Evolutionary conservation across 1,139 yeast genomes (phyloP).

Genomic region (Suhomyces anneliseae): DNA sequence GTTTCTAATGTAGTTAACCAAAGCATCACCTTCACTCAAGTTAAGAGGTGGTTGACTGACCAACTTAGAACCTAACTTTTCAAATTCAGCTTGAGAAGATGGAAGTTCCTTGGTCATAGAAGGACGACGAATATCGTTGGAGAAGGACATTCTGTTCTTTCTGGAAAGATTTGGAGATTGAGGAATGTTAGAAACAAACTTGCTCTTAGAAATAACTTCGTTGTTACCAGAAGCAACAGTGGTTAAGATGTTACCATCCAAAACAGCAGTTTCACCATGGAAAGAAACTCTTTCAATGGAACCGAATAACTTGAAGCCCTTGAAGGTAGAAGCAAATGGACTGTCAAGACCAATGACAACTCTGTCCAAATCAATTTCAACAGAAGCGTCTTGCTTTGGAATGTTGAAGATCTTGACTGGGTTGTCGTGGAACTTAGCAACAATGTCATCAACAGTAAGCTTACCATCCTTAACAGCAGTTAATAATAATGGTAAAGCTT

Average conservation of each 20-base stretch:
- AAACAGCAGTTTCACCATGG: conserved; percentile 74
- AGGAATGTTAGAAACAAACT: conserved; percentile 39
- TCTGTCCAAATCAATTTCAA: conserved; percentile 85
- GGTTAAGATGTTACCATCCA: conserved; percentile 74
- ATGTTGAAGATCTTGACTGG: conserved; percentile 83
- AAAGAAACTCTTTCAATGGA: conserved; percentile 86
- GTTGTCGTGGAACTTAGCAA: conserved; percentile 72
- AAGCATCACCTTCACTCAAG: conserved; percentile 74
- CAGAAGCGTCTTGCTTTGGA: conserved; percentile 73
- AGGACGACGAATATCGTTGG: conserved; percentile 42
- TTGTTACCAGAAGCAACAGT: conserved; percentile 61
- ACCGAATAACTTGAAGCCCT: conserved; percentile 56
- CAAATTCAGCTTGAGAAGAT: conserved; percentile 46
- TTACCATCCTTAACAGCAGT: conserved; percentile 76
- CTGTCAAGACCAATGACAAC: conserved; percentile 44
- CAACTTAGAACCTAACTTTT: conserved; percentile 64
- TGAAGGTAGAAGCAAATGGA: conserved; percentile 32
- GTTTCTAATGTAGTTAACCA: conserved; percentile 70
- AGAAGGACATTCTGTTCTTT: conserved; percentile 51
- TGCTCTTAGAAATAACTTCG: conserved; percentile 43
- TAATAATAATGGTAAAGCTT: conserved; percentile 78
- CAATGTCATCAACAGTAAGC: conserved; percentile 71
- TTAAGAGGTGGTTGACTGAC: conserved; percentile 73
- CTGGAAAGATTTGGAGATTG: conserved; percentile 47
- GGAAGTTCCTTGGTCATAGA: conserved; percentile 36